Conservation (phyloP, 495 filamentous ascomycete genomes). For the Penicillium robsamsonii region DNA sequence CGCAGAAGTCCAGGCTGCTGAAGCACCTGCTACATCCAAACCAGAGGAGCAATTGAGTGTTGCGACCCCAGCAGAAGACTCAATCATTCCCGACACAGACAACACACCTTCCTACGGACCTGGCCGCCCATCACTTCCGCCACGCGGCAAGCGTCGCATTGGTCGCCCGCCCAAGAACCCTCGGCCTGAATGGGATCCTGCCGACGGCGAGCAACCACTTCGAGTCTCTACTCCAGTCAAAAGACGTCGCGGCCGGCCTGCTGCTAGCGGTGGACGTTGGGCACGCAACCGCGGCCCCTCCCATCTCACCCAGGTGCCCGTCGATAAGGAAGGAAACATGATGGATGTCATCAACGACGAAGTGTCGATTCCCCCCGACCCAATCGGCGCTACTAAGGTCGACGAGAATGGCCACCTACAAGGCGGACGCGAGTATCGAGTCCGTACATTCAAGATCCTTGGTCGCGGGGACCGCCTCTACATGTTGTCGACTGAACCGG, state of each 20-base stretch:
- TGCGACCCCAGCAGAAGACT: constrained; percentile 40
- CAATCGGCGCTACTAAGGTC: constrained; percentile 89
- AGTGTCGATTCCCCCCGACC: constrained; percentile 80
- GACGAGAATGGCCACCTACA: constrained; percentile 79
- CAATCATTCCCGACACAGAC: constrained; percentile 36
- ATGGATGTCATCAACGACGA: constrained; percentile 91
- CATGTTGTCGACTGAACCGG: constrained; percentile 97
- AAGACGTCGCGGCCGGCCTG: constrained; percentile 65
- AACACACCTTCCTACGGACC: constrained; percentile 30
- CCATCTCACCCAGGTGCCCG: constrained; percentile 74
- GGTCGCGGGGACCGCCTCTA: constrained; percentile 84
- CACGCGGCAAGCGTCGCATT: constrained; percentile 66
- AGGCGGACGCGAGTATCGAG: constrained; percentile 85
- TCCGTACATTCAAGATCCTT: constrained; percentile 85
- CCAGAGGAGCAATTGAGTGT: constrained; percentile 33
- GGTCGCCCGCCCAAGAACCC: constrained; percentile 85
- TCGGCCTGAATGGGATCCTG: constrained; percentile 68
- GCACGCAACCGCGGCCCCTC: constrained; percentile 65
- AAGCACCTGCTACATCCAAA: constrained; percentile 23
- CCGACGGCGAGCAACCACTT: constrained; percentile 53
- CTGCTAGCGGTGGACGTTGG: constrained; percentile 68
- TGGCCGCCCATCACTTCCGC: constrained; percentile 50
- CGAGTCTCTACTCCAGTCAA: constrained; percentile 58
- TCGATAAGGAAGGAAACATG: constrained; percentile 93
- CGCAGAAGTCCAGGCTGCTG: constrained; percentile 22